phyloP scores from a whole-genome alignment of 139 green algal species.

The Limnomonas spitsbergensis region DNA sequence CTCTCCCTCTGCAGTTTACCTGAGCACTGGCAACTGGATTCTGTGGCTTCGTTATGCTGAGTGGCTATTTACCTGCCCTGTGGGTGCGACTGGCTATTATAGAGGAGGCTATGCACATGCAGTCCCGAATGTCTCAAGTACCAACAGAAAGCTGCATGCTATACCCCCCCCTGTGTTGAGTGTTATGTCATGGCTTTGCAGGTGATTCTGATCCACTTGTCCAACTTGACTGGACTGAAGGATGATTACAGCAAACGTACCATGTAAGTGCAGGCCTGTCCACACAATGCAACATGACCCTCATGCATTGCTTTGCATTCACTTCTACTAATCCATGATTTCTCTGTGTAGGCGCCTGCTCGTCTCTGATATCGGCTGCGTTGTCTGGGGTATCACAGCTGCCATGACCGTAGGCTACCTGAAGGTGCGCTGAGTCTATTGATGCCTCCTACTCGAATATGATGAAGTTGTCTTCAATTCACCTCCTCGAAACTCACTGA shows the following conservation, averaged over 20 bases:
- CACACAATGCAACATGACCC: background rate
- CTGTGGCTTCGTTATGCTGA: constrained; percentile 47
- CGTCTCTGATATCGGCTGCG: constrained; percentile 36
- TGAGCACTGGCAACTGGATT: constrained; percentile 16
- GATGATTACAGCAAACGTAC: constrained; percentile 60
- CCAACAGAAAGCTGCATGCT: too few relatives aligned
- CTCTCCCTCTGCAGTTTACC: constrained; percentile 23
- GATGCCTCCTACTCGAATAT: too few relatives aligned
- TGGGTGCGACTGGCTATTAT: too few relatives aligned
- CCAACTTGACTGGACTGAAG: constrained; percentile 53
- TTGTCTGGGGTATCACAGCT: constrained; percentile 34
- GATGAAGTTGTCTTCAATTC: too few relatives aligned
- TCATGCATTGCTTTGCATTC: background rate
- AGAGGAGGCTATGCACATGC: background rate
- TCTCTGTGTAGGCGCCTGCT: constrained; percentile 18
- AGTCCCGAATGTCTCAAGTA: background rate
- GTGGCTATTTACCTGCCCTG: constrained; percentile 56
- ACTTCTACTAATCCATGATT: background rate
- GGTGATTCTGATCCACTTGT: constrained; percentile 59
- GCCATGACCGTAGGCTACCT: constrained; percentile 19
- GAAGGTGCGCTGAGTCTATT: constrained; percentile 23
- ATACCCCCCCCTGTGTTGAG: background rate
- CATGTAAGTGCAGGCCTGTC: constrained; percentile 30
- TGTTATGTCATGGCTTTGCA: background rate
- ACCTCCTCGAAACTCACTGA: too few relatives aligned